A percentile compares a stretch with the other conserved stretches of the same genome.
These are phyloP conservation scores for Thalassiosira allenii DNA, from an alignment of 352 stramenopile genomes.

Conservation along the genomic window DNA sequence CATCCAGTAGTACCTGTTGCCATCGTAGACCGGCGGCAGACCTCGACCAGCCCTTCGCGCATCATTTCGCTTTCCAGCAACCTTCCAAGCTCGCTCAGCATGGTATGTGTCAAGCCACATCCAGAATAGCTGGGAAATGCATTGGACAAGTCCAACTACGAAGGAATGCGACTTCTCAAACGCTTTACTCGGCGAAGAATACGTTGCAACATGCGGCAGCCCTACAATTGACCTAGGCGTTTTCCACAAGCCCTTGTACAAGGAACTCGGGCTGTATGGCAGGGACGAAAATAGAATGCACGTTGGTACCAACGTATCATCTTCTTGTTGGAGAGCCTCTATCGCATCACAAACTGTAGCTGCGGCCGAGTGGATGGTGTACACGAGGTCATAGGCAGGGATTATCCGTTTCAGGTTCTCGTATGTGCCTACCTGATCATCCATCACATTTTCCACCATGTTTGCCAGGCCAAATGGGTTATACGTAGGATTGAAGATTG, in stretches of 20 bases:
- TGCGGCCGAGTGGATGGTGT: constrained; percentile 19
- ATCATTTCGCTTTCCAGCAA: constrained; percentile 20
- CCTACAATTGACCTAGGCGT: constrained; percentile 20
- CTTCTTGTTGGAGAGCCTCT: constrained; percentile 15
- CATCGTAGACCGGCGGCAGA: constrained; percentile 11
- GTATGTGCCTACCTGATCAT: constrained; percentile 36
- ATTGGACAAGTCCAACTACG: constrained; percentile 1
- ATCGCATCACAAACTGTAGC: constrained; percentile 39
- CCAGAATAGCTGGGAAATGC: constrained; percentile 26
- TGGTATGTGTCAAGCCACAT: constrained; percentile 30
- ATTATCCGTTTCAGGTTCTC: constrained; percentile 20
- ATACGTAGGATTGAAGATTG: constrained; percentile 10
- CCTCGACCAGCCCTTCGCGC: background rate
- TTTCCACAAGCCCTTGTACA: background rate
- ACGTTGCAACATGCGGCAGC: constrained; percentile 34
- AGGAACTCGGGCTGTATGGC: constrained; percentile 20
- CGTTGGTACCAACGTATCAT: background rate
- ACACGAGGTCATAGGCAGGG: constrained; percentile 23
- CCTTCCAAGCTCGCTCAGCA: constrained; percentile 22
- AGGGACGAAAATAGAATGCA: constrained; percentile 41
- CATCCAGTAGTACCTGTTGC: constrained; percentile 26
- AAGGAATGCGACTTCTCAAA: background rate
- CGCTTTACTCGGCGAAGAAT: background rate
- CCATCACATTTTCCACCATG: constrained; percentile 17
- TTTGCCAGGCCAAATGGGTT: constrained; percentile 33